phyloP scores from a whole-genome alignment of 495 filamentous ascomycete genomes.

The Podospora appendiculata region DNA sequence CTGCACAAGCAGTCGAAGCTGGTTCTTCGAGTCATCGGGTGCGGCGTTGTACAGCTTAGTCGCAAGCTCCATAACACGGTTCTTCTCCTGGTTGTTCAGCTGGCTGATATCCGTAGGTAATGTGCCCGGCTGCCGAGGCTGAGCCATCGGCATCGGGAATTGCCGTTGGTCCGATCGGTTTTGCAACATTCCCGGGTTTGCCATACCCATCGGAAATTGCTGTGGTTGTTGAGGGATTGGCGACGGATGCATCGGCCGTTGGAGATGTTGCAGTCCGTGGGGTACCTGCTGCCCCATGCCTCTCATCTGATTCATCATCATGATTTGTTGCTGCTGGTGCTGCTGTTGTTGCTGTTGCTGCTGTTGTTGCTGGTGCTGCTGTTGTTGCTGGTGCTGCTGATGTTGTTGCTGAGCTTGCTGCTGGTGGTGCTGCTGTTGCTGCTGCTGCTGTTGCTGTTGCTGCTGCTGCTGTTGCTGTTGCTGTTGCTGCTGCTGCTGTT shows the following conservation, averaged over 20 bases:
- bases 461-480: constrained; percentile 26
- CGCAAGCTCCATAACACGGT: constrained; percentile 21
- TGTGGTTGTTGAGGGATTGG: constrained; percentile 33
- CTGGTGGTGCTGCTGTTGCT: constrained; percentile 4
- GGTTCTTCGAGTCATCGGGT: constrained; percentile 23
- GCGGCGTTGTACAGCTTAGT: constrained; percentile 13
- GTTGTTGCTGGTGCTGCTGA: constrained; percentile 17
- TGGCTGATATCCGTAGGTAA: constrained; percentile 6
- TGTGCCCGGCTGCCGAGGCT: constrained; percentile 6
- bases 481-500: constrained; percentile 19
- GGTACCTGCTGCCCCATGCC: constrained; percentile 33
- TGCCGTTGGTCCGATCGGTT: constrained; percentile 27
- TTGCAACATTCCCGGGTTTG: constrained; percentile 19
- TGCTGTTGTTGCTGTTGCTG: constrained; percentile 18
- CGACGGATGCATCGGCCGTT: constrained; percentile 42
- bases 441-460: constrained; percentile 18
- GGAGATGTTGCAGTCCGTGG: constrained; percentile 38
- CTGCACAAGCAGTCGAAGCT: constrained; percentile 24
- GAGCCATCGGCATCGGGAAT: constrained; percentile 31
- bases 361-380: background rate
- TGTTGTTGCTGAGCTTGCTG: constrained; percentile 15
- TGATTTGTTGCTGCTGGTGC: constrained; percentile 24
- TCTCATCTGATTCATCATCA: constrained; percentile 43
- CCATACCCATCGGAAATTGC: constrained; percentile 25
- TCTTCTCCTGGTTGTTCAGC: constrained; percentile 20